These are phyloP conservation scores for Cladophialophora psammophila DNA, from an alignment of 2,329 filamentous ascomycete species.

Conservation along the genomic window DNA sequence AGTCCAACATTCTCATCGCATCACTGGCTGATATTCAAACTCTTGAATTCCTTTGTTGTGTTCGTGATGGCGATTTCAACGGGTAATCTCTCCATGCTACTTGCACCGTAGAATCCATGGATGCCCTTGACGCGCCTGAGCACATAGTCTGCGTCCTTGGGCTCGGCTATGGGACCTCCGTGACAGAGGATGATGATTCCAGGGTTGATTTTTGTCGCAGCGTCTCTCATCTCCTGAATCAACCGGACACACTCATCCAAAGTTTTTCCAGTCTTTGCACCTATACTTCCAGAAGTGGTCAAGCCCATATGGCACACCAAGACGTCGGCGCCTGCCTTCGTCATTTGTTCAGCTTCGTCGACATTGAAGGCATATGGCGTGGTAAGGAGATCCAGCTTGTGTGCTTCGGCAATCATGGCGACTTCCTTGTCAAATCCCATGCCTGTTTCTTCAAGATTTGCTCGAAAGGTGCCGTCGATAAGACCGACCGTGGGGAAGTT, in stretches of 20 bases:
- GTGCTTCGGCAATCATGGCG: conserved; percentile 69
- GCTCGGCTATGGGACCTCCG: conserved; percentile 71
- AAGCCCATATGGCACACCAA: conserved; percentile 74
- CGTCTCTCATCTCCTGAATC: conserved; percentile 70
- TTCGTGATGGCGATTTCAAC: conserved; percentile 71
- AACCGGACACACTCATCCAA: conserved; percentile 69
- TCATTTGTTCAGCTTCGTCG: conserved; percentile 69
- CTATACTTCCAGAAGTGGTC: conserved; percentile 70
- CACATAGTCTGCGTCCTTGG: conserved; percentile 69
- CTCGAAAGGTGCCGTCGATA: conserved; percentile 72
- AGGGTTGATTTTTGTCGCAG: conserved; percentile 61
- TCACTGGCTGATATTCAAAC: conserved; percentile 41
- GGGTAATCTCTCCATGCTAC: conserved; percentile 72
- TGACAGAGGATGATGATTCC: conserved; percentile 73
- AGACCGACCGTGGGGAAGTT: conserved; percentile 74
- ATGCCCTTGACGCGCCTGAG: conserved; percentile 66
- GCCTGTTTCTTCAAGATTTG: conserved; percentile 73
- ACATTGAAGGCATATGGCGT: conserved; percentile 74
- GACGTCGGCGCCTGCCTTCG: conserved; percentile 69
- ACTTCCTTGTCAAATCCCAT: conserved; percentile 74
- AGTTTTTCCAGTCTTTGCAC: conserved; percentile 66
- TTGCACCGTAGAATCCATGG: conserved; percentile 77
- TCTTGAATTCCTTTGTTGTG: conserved; percentile 64
- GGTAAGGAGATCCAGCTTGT: conserved; percentile 67
- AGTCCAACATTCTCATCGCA: neutral